These are phyloP conservation scores for Gentiana macrophylla DNA, from an alignment of 257 asterid species.

Conservation along the genomic window DNA sequence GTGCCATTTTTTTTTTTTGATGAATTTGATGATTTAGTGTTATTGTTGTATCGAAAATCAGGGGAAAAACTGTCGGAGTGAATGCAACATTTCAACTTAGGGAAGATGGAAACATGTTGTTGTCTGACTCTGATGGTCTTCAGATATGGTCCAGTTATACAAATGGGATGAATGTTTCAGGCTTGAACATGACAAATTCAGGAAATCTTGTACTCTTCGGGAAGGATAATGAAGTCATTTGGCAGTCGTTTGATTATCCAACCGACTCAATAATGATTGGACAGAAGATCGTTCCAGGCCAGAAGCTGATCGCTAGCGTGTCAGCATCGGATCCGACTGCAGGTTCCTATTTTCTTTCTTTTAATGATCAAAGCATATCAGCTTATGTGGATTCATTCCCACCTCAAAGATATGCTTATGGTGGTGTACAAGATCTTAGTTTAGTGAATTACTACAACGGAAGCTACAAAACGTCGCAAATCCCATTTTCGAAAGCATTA, in stretches of 20 bases:
- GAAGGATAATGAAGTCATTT: constrained; percentile 6
- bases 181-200: constrained; percentile 10
- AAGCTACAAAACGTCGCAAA: constrained; percentile 1
- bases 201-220: constrained; percentile 14
- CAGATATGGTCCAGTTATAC: constrained; percentile 14
- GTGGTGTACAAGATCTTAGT: background rate
- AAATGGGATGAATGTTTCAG: constrained; percentile 6
- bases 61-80: background rate
- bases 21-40: too few species aligned
- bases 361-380: background rate
- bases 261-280: constrained; percentile 9
- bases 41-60: background rate
- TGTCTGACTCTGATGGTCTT: constrained; percentile 2
- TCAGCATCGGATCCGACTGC: constrained; percentile 6
- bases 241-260: constrained; percentile 15
- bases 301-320: constrained; percentile 11
- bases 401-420: constrained; percentile 2
- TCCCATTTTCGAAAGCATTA: background rate
- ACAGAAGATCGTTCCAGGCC: background rate
- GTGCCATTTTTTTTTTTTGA: too few species aligned
- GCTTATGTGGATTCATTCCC: constrained; percentile 10
- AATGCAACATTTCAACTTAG: background rate
- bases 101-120: background rate
- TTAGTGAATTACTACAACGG: constrained; percentile 2
- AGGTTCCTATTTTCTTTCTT: constrained; percentile 5